Conservation (phyloP, 1,284 basidiomycete species). For the Pseudozyma thailandica region DNA sequence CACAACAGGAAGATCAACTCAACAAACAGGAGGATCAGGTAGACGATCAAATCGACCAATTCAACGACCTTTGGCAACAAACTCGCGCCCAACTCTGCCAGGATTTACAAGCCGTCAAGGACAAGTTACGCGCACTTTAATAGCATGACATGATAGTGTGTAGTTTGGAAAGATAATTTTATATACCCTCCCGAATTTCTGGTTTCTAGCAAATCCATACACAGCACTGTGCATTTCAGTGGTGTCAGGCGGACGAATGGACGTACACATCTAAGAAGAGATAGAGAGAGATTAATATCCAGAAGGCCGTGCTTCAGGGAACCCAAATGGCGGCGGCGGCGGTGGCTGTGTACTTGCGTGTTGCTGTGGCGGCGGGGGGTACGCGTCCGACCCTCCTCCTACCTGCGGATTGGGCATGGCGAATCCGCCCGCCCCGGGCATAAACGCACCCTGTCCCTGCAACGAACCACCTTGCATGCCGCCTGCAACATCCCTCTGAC, state of each 20-base stretch:
- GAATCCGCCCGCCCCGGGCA: constrained; percentile 36
- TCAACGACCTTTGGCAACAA: constrained; percentile 23
- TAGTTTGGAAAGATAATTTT: too few species aligned
- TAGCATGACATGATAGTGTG: too few species aligned
- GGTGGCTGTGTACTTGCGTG: not conserved
- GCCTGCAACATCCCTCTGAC: constrained; percentile 18
- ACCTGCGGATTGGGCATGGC: constrained; percentile 43
- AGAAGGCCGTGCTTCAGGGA: constrained; percentile 24
- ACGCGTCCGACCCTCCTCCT: constrained; percentile 1
- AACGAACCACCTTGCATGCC: not conserved
- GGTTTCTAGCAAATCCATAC: too few species aligned
- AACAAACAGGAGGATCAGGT: constrained; percentile 43
- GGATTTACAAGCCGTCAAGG: constrained; percentile 17
- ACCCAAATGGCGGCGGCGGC: constrained; percentile 21
- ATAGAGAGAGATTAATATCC: constrained; percentile 9
- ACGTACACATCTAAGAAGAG: not conserved
- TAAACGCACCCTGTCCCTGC: constrained; percentile 5
- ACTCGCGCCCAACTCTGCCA: not conserved
- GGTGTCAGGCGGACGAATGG: too few species aligned
- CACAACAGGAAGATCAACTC: constrained; percentile 36
- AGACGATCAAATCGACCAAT: constrained; percentile 34
- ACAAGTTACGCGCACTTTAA: not conserved
- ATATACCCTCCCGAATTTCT: too few species aligned
- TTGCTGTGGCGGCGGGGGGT: constrained; percentile 5
- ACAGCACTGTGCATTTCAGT: too few species aligned